Conservation (phyloP, 352 stramenopile genomes). For the Globisporangium viniferum region DNA sequence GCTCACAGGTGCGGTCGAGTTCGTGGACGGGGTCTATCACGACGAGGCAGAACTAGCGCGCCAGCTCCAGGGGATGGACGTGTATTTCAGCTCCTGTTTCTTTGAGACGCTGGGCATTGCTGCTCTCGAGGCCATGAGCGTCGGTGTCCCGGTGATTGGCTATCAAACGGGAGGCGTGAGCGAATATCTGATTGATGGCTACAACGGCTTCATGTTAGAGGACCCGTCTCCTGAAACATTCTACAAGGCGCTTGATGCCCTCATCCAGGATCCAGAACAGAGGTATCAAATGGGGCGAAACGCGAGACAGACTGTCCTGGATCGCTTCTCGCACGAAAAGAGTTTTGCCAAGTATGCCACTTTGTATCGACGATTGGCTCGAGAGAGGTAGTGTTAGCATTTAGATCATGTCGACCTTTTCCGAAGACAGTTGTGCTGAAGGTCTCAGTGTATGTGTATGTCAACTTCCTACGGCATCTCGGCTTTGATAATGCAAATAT, state of each 20-base stretch:
- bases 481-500: background rate
- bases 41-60: conserved; percentile 27
- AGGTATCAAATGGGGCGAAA: conserved; percentile 26
- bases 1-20: conserved; percentile 29
- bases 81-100: conserved; percentile 40
- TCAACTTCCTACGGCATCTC: background rate
- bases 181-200: conserved; percentile 42
- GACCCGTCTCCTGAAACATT: conserved; percentile 31
- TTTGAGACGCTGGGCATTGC: conserved; percentile 52
- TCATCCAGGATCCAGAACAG: conserved; percentile 22
- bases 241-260: conserved; percentile 23
- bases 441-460: background rate
- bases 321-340: conserved; percentile 28
- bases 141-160: conserved; percentile 42
- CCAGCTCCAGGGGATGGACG: conserved; percentile 37
- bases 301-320: conserved; percentile 33
- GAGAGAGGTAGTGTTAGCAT: background rate
- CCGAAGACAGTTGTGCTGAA: background rate
- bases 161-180: conserved; percentile 40
- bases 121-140: conserved; percentile 57
- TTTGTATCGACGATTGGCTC: conserved; percentile 36
- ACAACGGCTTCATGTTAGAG: conserved; percentile 40
- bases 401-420: background rate
- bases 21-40: conserved; percentile 48
- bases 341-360: conserved; percentile 29